Conservation (phyloP, 352 stramenopile species). For the Elongisporangium senticosum region DNA sequence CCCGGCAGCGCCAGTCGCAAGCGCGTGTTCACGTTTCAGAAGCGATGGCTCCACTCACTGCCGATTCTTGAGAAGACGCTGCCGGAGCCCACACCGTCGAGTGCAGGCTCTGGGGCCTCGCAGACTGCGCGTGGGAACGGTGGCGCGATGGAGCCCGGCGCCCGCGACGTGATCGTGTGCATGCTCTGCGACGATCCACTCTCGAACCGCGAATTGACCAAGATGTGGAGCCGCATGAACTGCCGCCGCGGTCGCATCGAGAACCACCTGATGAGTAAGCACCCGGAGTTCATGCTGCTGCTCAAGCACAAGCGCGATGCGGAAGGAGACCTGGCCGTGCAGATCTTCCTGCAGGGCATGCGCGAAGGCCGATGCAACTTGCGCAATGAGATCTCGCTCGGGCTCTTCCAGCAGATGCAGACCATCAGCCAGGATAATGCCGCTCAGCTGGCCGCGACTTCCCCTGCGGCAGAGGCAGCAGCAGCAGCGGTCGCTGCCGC, state of each 20-base stretch:
- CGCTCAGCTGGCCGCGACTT: too few species aligned
- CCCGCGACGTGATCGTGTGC: slow-evolving; percentile 60
- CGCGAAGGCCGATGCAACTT: slow-evolving; percentile 64
- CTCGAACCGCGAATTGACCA: slow-evolving; percentile 48
- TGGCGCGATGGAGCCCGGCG: slow-evolving; percentile 9
- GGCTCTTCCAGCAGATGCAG: slow-evolving; percentile 54
- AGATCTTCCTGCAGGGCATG: slow-evolving; percentile 77
- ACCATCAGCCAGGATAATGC: neutral
- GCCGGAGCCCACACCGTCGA: slow-evolving; percentile 15
- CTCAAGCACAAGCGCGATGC: slow-evolving; percentile 73
- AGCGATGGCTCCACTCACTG: slow-evolving; percentile 72
- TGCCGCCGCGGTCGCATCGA: slow-evolving; percentile 71
- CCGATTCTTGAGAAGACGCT: slow-evolving; percentile 72
- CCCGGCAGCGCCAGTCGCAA: slow-evolving; percentile 28
- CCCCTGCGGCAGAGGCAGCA: too few species aligned
- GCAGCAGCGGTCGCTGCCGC: too few species aligned
- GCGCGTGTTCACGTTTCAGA: slow-evolving; percentile 78
- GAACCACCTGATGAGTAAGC: slow-evolving; percentile 76
- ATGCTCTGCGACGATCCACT: slow-evolving; percentile 72
- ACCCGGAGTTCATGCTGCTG: slow-evolving; percentile 76
- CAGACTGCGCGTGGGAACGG: too few species aligned
- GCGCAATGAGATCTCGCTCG: slow-evolving; percentile 56
- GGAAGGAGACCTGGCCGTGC: slow-evolving; percentile 60
- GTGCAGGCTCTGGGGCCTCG: too few species aligned
- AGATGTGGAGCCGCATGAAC: slow-evolving; percentile 73